Base-by-base conservation (phyloP, 78 protist species). In the Anaeramoeba ignava region DNA sequence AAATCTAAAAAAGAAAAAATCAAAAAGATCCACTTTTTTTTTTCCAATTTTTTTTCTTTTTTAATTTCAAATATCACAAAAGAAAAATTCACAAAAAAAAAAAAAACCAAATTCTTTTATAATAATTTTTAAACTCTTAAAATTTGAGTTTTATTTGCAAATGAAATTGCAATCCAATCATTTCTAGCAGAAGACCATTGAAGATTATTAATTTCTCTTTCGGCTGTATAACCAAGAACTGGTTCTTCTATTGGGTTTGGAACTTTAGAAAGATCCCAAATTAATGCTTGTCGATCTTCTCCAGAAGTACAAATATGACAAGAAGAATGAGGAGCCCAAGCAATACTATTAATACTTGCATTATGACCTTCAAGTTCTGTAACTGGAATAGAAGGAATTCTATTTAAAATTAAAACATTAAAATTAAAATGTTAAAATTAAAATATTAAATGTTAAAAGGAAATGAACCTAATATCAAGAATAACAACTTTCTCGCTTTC, bases 261-360 rank as follows among this genome's bases (percentile, higher is more conserved):
- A 84, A 93, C 34, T 34, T 41, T 38, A 3, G 93, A 54, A 33
- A 97, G 80, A 85, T 97, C 98, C 99, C 99, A 97, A 86, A 97
- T 96, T 39, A 95, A 85, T 8, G 98, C 98, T 82, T 90, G 93
- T 27, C 36, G 17, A 54, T 54, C 73, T 23, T 84, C 88, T 12
- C 85, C 83, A 0, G 90, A 96, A 33, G 98, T 88, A 86, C 96
- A 89, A n/a, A 97, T 79, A 86, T 96, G 96, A 90, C 92, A 78
- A 39, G 91, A 82, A 23, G 98, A 93, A 79, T 95, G 95, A 31
- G 99, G 98, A n/a, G 98, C 97, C 99, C 99, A 96, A 3, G 88
- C 38, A 31, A 95, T 33, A 27, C 94, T 83, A 90, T 95, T 96
- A 42, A 95, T 93, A 40, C 89, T 81, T 68, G 81, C 73, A n/a